Conservation (phyloP, 306 rosid genomes). For the Biancaea sappan region DNA sequence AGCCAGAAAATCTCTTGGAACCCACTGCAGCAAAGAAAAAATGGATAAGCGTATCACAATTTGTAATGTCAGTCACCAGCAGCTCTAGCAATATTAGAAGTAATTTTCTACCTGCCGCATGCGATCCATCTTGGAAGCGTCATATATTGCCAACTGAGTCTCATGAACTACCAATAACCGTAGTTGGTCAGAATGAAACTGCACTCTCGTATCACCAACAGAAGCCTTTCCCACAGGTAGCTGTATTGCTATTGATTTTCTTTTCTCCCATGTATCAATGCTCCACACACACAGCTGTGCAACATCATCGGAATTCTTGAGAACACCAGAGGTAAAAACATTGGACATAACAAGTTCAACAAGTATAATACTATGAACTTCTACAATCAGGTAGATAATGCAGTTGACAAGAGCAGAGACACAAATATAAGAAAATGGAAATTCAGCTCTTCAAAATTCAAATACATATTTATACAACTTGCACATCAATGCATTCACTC, state of each 20-base stretch:
- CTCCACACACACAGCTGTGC: constrained; percentile 83
- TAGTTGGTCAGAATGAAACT: constrained; percentile 76
- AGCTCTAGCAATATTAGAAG: constrained; percentile 17
- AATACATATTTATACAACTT: background rate
- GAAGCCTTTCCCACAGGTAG: constrained; percentile 72
- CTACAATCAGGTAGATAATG: background rate
- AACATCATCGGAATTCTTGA: constrained; percentile 32
- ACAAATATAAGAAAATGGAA: constrained; percentile 1
- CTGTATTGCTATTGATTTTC: constrained; percentile 66
- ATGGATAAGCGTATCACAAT: constrained; percentile 18
- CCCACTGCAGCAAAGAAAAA: constrained; percentile 65
- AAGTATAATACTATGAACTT: background rate
- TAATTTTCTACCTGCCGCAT: constrained; percentile 66
- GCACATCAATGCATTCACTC: constrained; percentile 26
- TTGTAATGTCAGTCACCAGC: background rate
- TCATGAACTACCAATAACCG: constrained; percentile 80
- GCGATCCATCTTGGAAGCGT: constrained; percentile 86
- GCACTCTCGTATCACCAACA: constrained; percentile 76
- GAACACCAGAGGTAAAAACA: constrained; percentile 4
- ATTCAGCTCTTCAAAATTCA: constrained; percentile 2
- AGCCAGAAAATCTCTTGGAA: constrained; percentile 74
- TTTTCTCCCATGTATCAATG: constrained; percentile 96
- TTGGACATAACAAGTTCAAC: background rate
- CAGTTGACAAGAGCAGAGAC: constrained; percentile 10
- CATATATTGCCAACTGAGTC: constrained; percentile 85